A percentile compares a stretch with the other conserved stretches of the same genome.
Conservation (phyloP, 2,329 filamentous ascomycete genomes). For the Diaporthe nobilis region DNA sequence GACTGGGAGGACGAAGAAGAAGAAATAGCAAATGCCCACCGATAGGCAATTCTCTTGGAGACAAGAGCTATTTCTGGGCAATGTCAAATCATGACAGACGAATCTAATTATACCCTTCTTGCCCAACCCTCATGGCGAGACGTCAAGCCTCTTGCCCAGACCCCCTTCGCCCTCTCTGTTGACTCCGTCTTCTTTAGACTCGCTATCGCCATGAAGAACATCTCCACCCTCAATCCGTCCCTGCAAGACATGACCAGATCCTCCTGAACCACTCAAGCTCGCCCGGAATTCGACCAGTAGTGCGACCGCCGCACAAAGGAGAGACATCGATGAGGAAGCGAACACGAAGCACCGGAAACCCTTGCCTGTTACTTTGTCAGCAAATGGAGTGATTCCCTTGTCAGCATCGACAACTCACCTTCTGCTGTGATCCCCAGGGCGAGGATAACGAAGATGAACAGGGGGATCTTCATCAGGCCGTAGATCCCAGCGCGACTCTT, state of each 20-base stretch:
- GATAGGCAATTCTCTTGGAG: neutral
- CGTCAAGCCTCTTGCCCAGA: neutral
- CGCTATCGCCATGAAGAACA: neutral
- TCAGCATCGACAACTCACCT: conserved; percentile 31
- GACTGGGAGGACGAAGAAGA: conserved; percentile 68
- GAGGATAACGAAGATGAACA: conserved; percentile 44
- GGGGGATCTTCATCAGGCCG: conserved; percentile 45
- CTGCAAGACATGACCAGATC: neutral
- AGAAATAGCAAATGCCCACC: conserved; percentile 49
- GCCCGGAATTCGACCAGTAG: conserved; percentile 33
- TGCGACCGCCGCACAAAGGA: conserved; percentile 29
- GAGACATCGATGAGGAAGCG: conserved; percentile 35
- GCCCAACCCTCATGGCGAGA: neutral
- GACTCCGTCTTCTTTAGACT: neutral
- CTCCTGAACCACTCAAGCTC: neutral
- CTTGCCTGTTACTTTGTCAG: conserved; percentile 32
- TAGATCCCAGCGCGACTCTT: conserved; percentile 49
- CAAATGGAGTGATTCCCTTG: neutral
- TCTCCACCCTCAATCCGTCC: neutral
- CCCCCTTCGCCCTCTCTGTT: neutral
- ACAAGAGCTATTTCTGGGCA: neutral
- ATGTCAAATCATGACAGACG: neutral
- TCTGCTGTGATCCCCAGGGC: conserved; percentile 41
- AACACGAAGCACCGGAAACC: conserved; percentile 36
- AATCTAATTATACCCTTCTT: conserved; percentile 25